These are phyloP conservation scores for Eutrema japonicum DNA, from an alignment of 345 rosid species.

Conservation along the genomic window DNA sequence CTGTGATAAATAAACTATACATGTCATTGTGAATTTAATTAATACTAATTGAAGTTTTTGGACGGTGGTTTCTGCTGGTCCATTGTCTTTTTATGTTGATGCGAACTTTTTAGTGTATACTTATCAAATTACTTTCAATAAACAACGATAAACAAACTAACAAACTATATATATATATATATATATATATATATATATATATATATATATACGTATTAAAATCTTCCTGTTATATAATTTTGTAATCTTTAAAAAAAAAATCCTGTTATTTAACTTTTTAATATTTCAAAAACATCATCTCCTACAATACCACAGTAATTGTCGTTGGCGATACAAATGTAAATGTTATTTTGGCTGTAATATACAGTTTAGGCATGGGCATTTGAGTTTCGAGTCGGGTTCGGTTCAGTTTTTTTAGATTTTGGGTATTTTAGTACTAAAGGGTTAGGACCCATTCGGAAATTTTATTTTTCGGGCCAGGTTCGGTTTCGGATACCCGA, in stretches of 20 bases:
- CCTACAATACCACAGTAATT: background rate
- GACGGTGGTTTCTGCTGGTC: conserved; percentile 42
- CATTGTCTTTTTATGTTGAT: conserved; percentile 40
- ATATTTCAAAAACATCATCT: background rate
- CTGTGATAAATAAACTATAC: conserved; percentile 22
- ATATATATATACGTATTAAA: background rate
- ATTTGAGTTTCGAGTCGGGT: too few relatives aligned
- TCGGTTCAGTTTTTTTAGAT: too few relatives aligned
- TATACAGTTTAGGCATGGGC: background rate
- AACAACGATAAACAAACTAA: conserved; percentile 32
- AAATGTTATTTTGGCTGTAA: background rate
- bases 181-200: background rate
- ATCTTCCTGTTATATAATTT: too few relatives aligned
- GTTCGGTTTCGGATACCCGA: too few relatives aligned
- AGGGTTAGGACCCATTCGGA: too few relatives aligned
- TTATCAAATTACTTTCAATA: conserved; percentile 6
- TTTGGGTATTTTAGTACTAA: too few relatives aligned
- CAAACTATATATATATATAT: conserved; percentile 1
- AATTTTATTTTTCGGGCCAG: too few relatives aligned
- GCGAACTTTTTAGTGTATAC: conserved; percentile 2
- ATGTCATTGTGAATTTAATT: conserved; percentile 24
- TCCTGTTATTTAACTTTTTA: background rate
- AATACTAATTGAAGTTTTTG: conserved; percentile 37
- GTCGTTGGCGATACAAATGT: background rate
- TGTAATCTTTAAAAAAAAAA: background rate